These are phyloP conservation scores for Penicillium sp. DNA, from an alignment of 2,329 filamentous ascomycete species.

Conservation along the genomic window DNA sequence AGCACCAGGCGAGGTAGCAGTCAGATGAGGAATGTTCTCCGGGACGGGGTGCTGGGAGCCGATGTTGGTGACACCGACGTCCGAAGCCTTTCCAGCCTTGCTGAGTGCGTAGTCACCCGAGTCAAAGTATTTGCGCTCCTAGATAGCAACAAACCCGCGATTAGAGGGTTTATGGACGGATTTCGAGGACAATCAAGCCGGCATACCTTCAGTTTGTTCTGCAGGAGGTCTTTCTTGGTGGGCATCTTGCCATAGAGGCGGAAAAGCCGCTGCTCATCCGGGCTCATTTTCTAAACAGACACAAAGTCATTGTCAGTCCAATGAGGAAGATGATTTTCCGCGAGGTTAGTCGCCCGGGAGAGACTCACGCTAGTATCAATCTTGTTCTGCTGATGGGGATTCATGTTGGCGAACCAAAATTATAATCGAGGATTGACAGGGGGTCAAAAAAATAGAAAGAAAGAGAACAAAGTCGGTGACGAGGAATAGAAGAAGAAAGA, in stretches of 20 bases:
- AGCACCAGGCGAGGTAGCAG: conserved; percentile 50
- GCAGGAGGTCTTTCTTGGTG: conserved; percentile 87
- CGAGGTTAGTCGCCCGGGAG: too few species aligned
- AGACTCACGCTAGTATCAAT: conserved; percentile 80
- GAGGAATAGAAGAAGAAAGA: too few species aligned
- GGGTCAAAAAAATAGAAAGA: too few species aligned
- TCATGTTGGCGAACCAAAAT: too few species aligned
- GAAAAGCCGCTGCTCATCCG: conserved; percentile 93
- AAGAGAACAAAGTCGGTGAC: conserved; percentile 6
- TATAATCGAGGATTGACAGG: too few species aligned
- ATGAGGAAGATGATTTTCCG: too few species aligned
- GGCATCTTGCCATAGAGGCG: conserved; percentile 96
- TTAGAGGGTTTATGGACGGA: background rate
- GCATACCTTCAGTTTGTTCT: conserved; percentile 83
- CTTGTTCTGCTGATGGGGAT: conserved; percentile 97
- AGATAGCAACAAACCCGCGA: too few species aligned
- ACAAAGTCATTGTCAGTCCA: too few species aligned
- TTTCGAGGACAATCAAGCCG: too few species aligned
- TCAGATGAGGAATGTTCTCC: conserved; percentile 86
- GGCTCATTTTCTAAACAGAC: too few species aligned
- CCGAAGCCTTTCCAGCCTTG: conserved; percentile 92
- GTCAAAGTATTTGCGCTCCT: conserved; percentile 97
- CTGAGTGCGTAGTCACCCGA: conserved; percentile 91
- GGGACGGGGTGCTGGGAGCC: conserved; percentile 90
- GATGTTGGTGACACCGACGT: conserved; percentile 85